These are phyloP conservation scores for Talaromyces sp. DNA, from an alignment of 2,329 filamentous ascomycete genomes.

Conservation along the genomic window DNA sequence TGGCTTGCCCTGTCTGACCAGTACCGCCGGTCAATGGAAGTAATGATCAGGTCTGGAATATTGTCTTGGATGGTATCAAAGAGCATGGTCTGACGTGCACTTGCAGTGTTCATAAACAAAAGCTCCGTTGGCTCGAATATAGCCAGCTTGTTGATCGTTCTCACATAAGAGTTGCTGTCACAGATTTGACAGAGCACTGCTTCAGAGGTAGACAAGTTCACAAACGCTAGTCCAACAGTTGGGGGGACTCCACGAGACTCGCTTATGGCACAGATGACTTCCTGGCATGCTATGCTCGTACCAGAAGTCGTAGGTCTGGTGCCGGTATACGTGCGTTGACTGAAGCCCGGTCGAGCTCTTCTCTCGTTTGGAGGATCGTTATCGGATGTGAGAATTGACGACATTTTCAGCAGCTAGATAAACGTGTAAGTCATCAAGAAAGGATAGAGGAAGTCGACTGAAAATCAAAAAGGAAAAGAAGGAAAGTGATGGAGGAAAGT, in stretches of 20 bases:
- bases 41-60: slow-evolving; percentile 57
- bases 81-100: slow-evolving; percentile 66
- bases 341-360: slow-evolving; percentile 45
- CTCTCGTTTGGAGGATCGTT: slow-evolving; percentile 22
- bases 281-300: slow-evolving; percentile 55
- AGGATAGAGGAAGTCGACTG: background rate
- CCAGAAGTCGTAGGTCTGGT: slow-evolving; percentile 50
- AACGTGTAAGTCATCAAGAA: background rate
- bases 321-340: slow-evolving; percentile 27
- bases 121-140: no score
- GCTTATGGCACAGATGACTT: slow-evolving; percentile 80
- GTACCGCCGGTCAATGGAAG: slow-evolving; percentile 66
- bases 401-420: background rate
- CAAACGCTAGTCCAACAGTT: slow-evolving; percentile 76
- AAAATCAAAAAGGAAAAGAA: background rate
- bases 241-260: slow-evolving; percentile 85
- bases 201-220: slow-evolving; percentile 81
- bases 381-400: slow-evolving; percentile 10
- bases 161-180: slow-evolving; percentile 86
- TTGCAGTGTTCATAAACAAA: slow-evolving; percentile 46
- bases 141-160: slow-evolving; percentile 52
- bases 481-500: background rate
- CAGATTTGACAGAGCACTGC: slow-evolving; percentile 83
- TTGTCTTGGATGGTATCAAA: slow-evolving; percentile 69
- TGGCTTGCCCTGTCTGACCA: slow-evolving; percentile 77